phyloP scores from a whole-genome alignment of 106 monocot species.

The Dioscorea zingiberensis region DNA sequence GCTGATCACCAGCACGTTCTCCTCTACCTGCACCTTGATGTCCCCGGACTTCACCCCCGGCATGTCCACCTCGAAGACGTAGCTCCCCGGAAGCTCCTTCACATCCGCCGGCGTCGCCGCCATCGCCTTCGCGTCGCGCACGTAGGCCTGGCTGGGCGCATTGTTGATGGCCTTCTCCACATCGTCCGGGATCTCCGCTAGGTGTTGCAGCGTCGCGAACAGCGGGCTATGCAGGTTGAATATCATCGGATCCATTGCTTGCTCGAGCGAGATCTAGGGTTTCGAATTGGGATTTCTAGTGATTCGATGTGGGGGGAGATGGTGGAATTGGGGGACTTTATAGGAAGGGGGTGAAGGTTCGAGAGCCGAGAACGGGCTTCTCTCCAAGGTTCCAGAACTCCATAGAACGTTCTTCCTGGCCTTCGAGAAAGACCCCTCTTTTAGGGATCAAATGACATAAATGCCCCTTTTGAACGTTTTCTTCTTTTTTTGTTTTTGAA shows the following conservation, averaged over 20 bases:
- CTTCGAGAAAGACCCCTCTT: too few species aligned
- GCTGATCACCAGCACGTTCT: conserved; percentile 10
- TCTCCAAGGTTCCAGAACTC: too few species aligned
- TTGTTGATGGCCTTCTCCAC: conserved; percentile 34
- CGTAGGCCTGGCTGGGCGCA: conserved; percentile 47
- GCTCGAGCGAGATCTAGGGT: too few species aligned
- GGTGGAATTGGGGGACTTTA: too few species aligned
- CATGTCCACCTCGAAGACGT: conserved; percentile 55
- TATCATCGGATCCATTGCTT: neutral
- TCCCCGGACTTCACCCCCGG: conserved; percentile 45
- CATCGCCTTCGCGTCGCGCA: conserved; percentile 60
- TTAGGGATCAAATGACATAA: too few species aligned
- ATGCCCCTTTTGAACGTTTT: too few species aligned
- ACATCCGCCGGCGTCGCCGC: conserved; percentile 62
- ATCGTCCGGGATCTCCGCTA: conserved; percentile 29
- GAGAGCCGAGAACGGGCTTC: too few species aligned
- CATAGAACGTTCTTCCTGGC: too few species aligned
- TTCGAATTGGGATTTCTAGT: too few species aligned
- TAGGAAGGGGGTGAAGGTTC: too few species aligned
- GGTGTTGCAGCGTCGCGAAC: conserved; percentile 11
- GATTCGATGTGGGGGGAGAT: too few species aligned
- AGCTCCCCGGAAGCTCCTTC: conserved; percentile 37
- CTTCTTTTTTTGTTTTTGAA: too few species aligned
- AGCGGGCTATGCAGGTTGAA: conserved; percentile 1
- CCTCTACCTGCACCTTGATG: conserved; percentile 26